Percentiles rank a stretch among this genome's conserved stretches.
Evolutionary conservation across 176 grass and related monocot species (phyloP).

Genomic region (Eleusine indica): DNA sequence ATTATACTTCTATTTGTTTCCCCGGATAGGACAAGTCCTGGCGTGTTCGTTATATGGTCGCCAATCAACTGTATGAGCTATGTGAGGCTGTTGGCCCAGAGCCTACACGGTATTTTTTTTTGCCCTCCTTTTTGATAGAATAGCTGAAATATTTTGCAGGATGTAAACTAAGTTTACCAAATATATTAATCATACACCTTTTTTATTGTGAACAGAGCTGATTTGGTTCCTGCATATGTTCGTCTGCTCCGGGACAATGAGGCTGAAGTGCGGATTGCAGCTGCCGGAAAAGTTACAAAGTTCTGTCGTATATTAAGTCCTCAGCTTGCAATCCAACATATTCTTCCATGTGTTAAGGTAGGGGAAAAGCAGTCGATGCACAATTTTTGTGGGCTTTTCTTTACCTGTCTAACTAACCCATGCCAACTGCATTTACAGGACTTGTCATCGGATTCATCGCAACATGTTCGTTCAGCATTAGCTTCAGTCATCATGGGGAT

Average conservation of each 20-base stretch:
- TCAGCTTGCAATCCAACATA: slow-evolving; percentile 72
- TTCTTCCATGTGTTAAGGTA: slow-evolving; percentile 96
- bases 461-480: slow-evolving; percentile 98
- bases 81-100: slow-evolving; percentile 91
- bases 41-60: slow-evolving; percentile 98
- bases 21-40: slow-evolving; percentile 90
- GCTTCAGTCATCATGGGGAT: slow-evolving; percentile 99
- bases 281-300: slow-evolving; percentile 96
- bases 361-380: not conserved
- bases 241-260: slow-evolving; percentile 96
- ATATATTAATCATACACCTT: slow-evolving; percentile 7
- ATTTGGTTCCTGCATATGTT: slow-evolving; percentile 90
- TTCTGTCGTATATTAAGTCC: slow-evolving; percentile 86
- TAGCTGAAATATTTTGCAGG: not conserved
- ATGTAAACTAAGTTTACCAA: not conserved
- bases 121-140: not conserved
- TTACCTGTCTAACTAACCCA: slow-evolving; percentile 2
- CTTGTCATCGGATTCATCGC: slow-evolving; percentile 86
- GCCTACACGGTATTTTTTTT: slow-evolving; percentile 62
- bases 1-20: slow-evolving; percentile 12
- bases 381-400: not conserved
- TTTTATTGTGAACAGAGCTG: slow-evolving; percentile 52
- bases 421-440: slow-evolving; percentile 52
- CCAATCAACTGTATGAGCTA: slow-evolving; percentile 93
- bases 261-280: slow-evolving; percentile 94